Conservation (phyloP, 2,329 filamentous ascomycete genomes). For the Colletotrichum sp. region DNA sequence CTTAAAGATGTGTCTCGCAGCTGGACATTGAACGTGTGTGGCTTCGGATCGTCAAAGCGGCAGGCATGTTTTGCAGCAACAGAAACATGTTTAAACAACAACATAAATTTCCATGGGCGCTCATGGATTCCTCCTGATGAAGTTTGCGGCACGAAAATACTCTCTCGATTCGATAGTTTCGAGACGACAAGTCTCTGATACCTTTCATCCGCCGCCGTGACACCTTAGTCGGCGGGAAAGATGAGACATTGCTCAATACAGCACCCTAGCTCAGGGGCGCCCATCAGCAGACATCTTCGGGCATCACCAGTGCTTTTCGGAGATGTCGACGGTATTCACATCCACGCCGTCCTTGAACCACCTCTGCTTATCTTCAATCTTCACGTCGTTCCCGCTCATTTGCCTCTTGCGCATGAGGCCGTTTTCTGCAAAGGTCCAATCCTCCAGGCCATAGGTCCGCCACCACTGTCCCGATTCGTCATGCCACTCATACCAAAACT, state of each 20-base stretch:
- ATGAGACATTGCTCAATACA: not conserved
- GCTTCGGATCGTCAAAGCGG: not conserved
- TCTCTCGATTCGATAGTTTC: not conserved
- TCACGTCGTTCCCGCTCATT: conserved; percentile 78
- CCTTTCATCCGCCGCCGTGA: not conserved
- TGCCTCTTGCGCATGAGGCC: conserved; percentile 76
- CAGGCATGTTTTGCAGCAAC: not conserved
- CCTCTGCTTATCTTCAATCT: conserved; percentile 64
- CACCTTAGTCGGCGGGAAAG: not conserved
- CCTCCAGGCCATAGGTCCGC: conserved; percentile 84
- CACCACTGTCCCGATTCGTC: conserved; percentile 78
- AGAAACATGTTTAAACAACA: not conserved
- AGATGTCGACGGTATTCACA: conserved; percentile 70
- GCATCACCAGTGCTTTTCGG: conserved; percentile 68
- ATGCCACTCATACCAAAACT: conserved; percentile 89
- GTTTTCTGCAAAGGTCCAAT: conserved; percentile 76
- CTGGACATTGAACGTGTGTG: not conserved
- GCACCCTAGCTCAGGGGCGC: not conserved
- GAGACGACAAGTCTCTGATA: not conserved
- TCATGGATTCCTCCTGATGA: not conserved
- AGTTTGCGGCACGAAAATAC: not conserved
- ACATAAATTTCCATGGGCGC: not conserved
- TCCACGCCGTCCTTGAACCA: conserved; percentile 76
- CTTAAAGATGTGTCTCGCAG: not conserved
- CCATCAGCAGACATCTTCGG: not conserved